Evolutionary conservation across 2,329 filamentous ascomycete genomes (phyloP), one percentile per base, ranked within the genome.

Genomic region (Chaetomiaceae sp.): DNA sequence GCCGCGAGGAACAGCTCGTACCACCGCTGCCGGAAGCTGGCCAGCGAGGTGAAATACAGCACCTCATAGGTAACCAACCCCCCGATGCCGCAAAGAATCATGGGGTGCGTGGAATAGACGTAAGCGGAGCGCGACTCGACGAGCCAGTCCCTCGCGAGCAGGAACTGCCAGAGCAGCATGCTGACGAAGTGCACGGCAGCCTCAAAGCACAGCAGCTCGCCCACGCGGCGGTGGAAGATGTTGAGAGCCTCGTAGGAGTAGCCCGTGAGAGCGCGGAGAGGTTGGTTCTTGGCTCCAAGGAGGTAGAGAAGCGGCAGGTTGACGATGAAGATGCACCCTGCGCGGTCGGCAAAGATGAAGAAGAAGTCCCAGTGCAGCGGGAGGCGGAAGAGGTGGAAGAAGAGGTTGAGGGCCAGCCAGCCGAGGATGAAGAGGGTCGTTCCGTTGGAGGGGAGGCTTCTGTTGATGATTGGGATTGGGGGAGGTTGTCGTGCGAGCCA

Each of bases 161-260:
- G 61, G 0, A 74, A 71, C 58, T 79, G 79, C 78, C 79, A 87
- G 3, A 69, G 58, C 1, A 83, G 51, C 76, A 86, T 83, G 22
- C 77, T 75, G 4, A 66, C 61, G 31, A 75, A 73, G 60, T 87
- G 84, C 0, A 85, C 56, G 0, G 80, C 59, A 2, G 81, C 82
- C 36, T 79, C 71, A n/a, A 84, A 66, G 63, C 81, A 85, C 67
- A 85, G 73, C 25, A 80, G 65, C 64, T 85, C 82, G 22, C 83
- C 83, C 1, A 85, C 72, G 4, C 83, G 75, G 33, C 83, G 79
- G 64, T 87, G 83, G 51, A 86, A 77, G 42, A 87, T 78, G 63
- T 87, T 85, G 38, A 87, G 71, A 5, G 79, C 76, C 66, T 87
- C 83, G 62, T 87, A 87, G 0, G 82, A 85, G 57, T 78, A 77